A percentile compares a stretch with the other conserved stretches of the same genome.
These are phyloP conservation scores for Colletotrichum siamense DNA, from an alignment of 2,329 filamentous ascomycete species.

Conservation along the genomic window DNA sequence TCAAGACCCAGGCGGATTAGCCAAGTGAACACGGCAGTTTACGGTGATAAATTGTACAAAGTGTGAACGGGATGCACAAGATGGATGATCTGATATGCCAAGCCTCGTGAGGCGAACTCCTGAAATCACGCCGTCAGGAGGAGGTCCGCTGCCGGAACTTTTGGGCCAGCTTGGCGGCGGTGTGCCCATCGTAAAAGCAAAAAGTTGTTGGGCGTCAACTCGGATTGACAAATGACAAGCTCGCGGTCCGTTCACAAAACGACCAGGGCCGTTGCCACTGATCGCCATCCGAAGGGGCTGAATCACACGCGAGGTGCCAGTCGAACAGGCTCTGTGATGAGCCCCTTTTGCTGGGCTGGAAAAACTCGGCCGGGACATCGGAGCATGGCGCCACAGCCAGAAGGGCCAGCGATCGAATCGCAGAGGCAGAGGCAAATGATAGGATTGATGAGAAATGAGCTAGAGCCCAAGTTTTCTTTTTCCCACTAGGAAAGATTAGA, in stretches of 20 bases:
- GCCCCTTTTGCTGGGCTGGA: neutral
- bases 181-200: neutral
- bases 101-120: neutral
- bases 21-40: neutral
- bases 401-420: neutral
- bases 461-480: neutral
- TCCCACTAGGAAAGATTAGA: neutral
- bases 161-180: slow-evolving; percentile 1
- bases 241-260: neutral
- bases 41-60: neutral
- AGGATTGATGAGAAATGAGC: neutral
- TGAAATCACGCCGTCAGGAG: neutral
- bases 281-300: neutral
- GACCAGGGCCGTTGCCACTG: slow-evolving; percentile 6
- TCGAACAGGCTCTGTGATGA: neutral
- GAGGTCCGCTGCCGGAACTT: slow-evolving; percentile 13
- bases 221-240: slow-evolving; percentile 14
- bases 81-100: neutral
- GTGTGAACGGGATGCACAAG: neutral
- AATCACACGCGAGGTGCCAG: neutral
- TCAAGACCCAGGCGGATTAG: fast-evolving
- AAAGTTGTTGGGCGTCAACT: neutral
- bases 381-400: neutral
- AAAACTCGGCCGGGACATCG: neutral
- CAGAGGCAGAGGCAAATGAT: neutral